Percentiles rank a stretch among this genome's conserved stretches.
Evolutionary conservation across 352 stramenopile species (phyloP).

Genomic region (Globisporangium alternatum): DNA sequence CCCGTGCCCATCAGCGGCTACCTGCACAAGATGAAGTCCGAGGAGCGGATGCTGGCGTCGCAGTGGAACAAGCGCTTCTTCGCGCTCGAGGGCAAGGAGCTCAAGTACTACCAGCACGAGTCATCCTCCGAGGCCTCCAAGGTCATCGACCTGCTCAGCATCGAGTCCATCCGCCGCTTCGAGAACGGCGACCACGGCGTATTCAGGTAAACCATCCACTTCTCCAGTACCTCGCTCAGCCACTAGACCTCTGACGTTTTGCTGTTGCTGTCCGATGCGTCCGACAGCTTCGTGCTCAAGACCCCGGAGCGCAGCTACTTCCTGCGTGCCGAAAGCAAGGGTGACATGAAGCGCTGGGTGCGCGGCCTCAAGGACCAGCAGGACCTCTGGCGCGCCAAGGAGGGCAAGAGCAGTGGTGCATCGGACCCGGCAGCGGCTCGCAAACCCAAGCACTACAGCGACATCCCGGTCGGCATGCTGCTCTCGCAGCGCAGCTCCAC

Average conservation of each 20-base stretch:
- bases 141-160: conserved; percentile 63
- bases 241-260: not conserved
- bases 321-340: conserved; percentile 73
- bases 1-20: conserved; percentile 79
- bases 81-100: conserved; percentile 60
- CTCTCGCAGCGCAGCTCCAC: conserved; percentile 37
- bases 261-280: not conserved
- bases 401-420: conserved; percentile 24
- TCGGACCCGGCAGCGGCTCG: conserved; percentile 31
- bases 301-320: conserved; percentile 76
- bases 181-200: conserved; percentile 82
- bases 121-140: conserved; percentile 58
- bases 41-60: conserved; percentile 61
- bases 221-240: not conserved
- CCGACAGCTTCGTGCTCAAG: conserved; percentile 73
- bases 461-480: conserved; percentile 38
- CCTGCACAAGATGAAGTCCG: conserved; percentile 83
- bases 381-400: conserved; percentile 70
- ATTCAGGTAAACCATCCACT: conserved; percentile 28
- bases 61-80: conserved; percentile 86
- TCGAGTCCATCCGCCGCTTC: conserved; percentile 79
- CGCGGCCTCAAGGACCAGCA: conserved; percentile 79
- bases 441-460: conserved; percentile 77
- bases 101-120: conserved; percentile 83
- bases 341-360: conserved; percentile 88